A percentile compares a stretch with the other conserved stretches of the same genome.
These are phyloP conservation scores for Salix udensis DNA, from an alignment of 345 rosid species.

Conservation along the genomic window DNA sequence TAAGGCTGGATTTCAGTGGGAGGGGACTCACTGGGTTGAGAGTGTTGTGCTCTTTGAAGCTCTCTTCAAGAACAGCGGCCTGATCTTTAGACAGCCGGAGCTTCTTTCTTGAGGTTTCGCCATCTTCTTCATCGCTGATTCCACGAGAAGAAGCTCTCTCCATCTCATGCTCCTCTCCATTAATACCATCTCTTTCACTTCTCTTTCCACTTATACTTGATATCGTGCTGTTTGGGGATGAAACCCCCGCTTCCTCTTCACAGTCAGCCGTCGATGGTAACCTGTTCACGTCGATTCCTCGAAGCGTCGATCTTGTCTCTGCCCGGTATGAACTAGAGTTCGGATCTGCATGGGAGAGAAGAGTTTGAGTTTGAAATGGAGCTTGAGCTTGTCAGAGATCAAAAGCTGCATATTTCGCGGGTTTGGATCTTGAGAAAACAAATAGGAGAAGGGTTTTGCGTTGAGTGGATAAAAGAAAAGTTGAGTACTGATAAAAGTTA, in stretches of 20 bases:
- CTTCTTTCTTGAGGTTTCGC: slow-evolving; percentile 85
- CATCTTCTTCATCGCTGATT: slow-evolving; percentile 85
- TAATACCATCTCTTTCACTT: slow-evolving; percentile 66
- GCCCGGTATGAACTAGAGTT: slow-evolving; percentile 45
- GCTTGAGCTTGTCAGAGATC: slow-evolving; percentile 3
- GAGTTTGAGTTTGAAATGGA: not conserved
- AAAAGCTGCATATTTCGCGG: not conserved
- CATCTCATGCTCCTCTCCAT: slow-evolving; percentile 56
- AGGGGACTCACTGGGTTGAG: slow-evolving; percentile 76
- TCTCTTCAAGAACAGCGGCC: slow-evolving; percentile 88
- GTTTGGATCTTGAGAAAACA: not conserved
- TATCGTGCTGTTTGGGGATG: slow-evolving; percentile 92
- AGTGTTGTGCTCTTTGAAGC: slow-evolving; percentile 89
- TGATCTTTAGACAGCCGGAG: slow-evolving; percentile 92
- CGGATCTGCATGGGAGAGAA: slow-evolving; percentile 63
- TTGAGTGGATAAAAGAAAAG: slow-evolving; percentile 11
- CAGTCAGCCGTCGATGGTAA: slow-evolving; percentile 62
- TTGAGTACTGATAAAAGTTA: not conserved
- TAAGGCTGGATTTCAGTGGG: not conserved
- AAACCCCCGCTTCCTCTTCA: slow-evolving; percentile 80
- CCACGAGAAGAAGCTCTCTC: slow-evolving; percentile 74
- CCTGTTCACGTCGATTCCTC: slow-evolving; percentile 89
- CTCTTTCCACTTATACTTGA: slow-evolving; percentile 90
- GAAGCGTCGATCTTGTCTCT: slow-evolving; percentile 50
- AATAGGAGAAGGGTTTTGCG: not conserved